phyloP scores from a whole-genome alignment of 495 filamentous ascomycete genomes.

The Trypethelium eluteriae region DNA sequence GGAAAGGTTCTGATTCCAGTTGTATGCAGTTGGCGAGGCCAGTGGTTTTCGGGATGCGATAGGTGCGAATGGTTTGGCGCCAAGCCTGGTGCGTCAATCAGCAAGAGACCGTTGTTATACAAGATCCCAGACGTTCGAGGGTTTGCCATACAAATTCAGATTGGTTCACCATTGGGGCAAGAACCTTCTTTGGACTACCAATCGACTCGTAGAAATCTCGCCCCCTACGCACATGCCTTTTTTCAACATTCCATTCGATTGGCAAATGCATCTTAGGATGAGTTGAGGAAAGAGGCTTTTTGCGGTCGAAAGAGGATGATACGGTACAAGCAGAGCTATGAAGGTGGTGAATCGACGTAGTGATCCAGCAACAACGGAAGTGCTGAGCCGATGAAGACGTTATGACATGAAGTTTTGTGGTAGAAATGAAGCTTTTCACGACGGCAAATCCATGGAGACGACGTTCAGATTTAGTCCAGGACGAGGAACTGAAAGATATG shows the following conservation, averaged over 20 bases:
- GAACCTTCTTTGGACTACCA: constrained; percentile 77
- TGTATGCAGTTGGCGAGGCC: background rate
- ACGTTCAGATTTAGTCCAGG: too few relatives aligned
- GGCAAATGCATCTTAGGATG: background rate
- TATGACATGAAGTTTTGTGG: background rate
- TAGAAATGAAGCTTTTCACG: too few relatives aligned
- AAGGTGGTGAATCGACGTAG: background rate
- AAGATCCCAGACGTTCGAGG: background rate
- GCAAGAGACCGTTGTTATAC: too few relatives aligned
- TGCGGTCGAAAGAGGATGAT: background rate
- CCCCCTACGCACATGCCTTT: constrained; percentile 36
- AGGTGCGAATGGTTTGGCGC: constrained; percentile 6
- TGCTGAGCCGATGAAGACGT: background rate
- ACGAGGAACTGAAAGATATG: background rate
- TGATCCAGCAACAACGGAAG: background rate
- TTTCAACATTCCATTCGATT: background rate
- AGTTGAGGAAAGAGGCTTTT: background rate
- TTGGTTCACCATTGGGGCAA: constrained; percentile 97
- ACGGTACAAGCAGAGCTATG: background rate
- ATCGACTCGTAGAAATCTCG: constrained; percentile 89
- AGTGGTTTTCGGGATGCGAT: background rate
- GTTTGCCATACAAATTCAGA: constrained; percentile 95
- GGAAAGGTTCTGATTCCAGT: constrained; percentile 31
- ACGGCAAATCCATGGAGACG: too few relatives aligned
- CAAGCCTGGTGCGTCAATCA: background rate